Percentiles rank a stretch among this genome's conserved stretches.
Evolutionary conservation across 306 rosid species (phyloP).

Genomic region (Neltuma alba): DNA sequence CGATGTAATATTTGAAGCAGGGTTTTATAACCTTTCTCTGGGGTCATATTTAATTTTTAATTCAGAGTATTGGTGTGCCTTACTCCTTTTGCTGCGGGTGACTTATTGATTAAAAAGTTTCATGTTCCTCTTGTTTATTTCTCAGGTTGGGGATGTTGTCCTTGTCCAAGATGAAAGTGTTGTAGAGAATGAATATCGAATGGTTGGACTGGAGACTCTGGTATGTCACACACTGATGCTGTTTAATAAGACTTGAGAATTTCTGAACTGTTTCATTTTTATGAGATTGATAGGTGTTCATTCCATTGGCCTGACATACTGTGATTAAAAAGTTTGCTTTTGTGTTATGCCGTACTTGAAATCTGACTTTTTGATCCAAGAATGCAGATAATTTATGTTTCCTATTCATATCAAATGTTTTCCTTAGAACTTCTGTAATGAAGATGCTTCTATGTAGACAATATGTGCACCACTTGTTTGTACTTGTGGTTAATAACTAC

Average conservation of each 20-base stretch:
- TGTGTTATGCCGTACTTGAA: conserved; percentile 1
- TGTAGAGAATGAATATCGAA: conserved; percentile 66
- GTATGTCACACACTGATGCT: conserved; percentile 52
- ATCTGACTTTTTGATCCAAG: conserved; percentile 12
- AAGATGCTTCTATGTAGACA: background rate
- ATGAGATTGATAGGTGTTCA: conserved; percentile 21
- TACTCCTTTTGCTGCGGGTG: conserved; percentile 11
- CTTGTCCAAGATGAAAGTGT: conserved; percentile 87
- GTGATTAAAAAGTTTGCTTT: conserved; percentile 17
- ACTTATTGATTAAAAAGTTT: background rate
- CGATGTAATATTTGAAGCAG: conserved; percentile 14
- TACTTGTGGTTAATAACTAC: no score
- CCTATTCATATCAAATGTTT: background rate
- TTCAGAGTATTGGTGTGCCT: background rate
- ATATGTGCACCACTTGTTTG: background rate
- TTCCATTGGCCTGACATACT: conserved; percentile 26
- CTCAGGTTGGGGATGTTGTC: conserved; percentile 94
- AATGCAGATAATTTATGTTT: conserved; percentile 20
- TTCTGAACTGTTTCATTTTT: conserved; percentile 19
- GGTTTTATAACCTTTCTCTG: conserved; percentile 3
- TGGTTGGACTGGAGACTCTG: conserved; percentile 87
- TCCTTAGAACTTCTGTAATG: background rate
- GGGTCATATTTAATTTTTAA: background rate
- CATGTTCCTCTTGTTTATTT: conserved; percentile 20
- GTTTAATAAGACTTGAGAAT: conserved; percentile 7